phyloP scores from a whole-genome alignment of 164 flowering plant species.

The Nymphaea thermarum region DNA sequence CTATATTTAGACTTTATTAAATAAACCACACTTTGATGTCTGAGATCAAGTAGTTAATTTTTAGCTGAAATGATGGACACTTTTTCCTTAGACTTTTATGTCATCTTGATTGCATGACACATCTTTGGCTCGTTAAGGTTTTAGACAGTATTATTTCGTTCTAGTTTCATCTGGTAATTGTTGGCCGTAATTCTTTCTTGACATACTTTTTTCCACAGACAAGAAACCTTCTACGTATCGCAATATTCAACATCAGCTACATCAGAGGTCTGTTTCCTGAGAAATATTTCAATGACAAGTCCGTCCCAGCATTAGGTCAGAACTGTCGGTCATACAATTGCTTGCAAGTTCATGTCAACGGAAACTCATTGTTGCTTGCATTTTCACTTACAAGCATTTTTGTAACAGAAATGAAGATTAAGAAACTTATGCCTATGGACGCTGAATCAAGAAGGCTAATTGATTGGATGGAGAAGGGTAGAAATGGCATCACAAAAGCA shows the following conservation, averaged over 20 bases:
- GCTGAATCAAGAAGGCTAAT: slow-evolving; percentile 84
- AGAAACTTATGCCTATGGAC: slow-evolving; percentile 94
- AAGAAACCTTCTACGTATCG: slow-evolving; percentile 84
- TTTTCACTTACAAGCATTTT: not conserved
- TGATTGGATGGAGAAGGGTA: slow-evolving; percentile 98
- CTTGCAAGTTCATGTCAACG: not conserved
- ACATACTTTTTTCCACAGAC: slow-evolving; percentile 31
- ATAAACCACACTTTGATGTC: no score
- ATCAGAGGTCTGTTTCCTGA: slow-evolving; percentile 94
- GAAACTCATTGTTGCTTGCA: not conserved
- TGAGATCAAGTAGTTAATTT: no score
- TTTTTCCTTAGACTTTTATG: not conserved
- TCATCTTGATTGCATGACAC: not conserved
- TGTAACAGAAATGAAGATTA: slow-evolving; percentile 79
- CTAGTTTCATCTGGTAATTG: not conserved
- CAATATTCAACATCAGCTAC: slow-evolving; percentile 92
- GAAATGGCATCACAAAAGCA: not conserved
- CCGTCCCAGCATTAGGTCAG: slow-evolving; percentile 86
- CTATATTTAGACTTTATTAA: no score
- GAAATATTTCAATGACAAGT: slow-evolving; percentile 84
- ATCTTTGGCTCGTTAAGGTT: not conserved
- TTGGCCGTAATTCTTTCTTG: not conserved
- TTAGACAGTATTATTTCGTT: not conserved
- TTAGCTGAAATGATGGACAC: not conserved
- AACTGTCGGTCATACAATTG: not conserved